Evolutionary conservation across 805 yeast genomes (phyloP).

Genomic region (Schwanniomyces occidentalis): DNA sequence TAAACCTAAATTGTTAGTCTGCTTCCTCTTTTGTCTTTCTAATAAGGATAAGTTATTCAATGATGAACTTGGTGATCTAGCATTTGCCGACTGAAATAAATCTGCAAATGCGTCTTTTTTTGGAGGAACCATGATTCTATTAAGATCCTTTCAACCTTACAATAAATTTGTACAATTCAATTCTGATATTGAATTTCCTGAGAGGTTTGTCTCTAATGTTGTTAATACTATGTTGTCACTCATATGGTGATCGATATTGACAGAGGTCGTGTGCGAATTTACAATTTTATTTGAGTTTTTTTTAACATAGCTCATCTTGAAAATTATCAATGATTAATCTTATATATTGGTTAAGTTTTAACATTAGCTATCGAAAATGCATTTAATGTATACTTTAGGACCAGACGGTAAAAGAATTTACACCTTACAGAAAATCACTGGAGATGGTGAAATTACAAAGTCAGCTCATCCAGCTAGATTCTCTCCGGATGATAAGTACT

Average conservation of each 20-base stretch:
- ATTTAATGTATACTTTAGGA: constrained; percentile 97
- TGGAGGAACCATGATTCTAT: constrained; percentile 29
- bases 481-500: constrained; percentile 99
- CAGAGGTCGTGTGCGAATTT: constrained; percentile 1
- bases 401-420: constrained; percentile 94
- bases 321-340: background rate
- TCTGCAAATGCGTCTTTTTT: constrained; percentile 49
- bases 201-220: no score
- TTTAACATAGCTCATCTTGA: constrained; percentile 6
- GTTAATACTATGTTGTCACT: background rate
- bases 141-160: background rate
- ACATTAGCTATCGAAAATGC: constrained; percentile 55
- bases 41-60: constrained; percentile 11
- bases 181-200: background rate
- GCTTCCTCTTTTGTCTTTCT: constrained; percentile 29
- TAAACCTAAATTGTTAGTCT: constrained; percentile 5
- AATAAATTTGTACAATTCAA: no score
- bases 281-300: constrained; percentile 2
- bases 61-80: constrained; percentile 13
- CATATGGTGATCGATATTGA: background rate
- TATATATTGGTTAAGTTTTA: background rate
- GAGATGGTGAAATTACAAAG: constrained; percentile 90
- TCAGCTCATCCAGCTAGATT: constrained; percentile 99
- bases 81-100: constrained; percentile 34
- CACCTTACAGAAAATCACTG: constrained; percentile 83